phyloP scores from a whole-genome alignment of 225 moss, liverwort and hornwort genomes.

The Marchantia polymorpha region DNA sequence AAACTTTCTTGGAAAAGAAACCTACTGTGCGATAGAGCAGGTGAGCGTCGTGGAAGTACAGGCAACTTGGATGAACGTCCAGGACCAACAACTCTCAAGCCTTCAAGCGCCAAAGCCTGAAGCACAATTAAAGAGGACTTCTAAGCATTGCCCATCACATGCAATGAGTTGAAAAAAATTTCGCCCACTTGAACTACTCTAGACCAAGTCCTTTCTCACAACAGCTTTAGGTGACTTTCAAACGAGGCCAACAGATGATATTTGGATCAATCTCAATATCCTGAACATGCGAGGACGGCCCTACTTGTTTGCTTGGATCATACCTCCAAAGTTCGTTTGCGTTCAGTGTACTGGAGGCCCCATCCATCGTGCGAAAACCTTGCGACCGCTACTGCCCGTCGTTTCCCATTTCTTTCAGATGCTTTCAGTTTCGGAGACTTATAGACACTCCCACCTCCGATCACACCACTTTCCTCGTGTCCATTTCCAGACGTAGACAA shows the following conservation, averaged over 20 bases:
- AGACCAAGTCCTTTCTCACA: background rate
- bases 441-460: slow-evolving; percentile 49
- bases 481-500: slow-evolving; percentile 32
- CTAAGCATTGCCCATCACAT: too few species aligned
- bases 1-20: background rate
- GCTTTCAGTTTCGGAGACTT: slow-evolving; percentile 54
- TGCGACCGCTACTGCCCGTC: slow-evolving; percentile 62
- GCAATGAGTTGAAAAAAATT: too few species aligned
- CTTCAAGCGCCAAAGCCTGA: slow-evolving; percentile 72
- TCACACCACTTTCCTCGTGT: slow-evolving; percentile 51
- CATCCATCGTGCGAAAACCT: slow-evolving; percentile 73
- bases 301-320: background rate
- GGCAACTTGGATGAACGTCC: slow-evolving; percentile 40
- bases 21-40: slow-evolving; percentile 13
- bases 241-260: background rate
- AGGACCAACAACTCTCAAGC: slow-evolving; percentile 58
- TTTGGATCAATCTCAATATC: background rate
- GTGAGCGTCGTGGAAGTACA: slow-evolving; percentile 20
- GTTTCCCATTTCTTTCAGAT: slow-evolving; percentile 54
- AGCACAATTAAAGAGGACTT: background rate
- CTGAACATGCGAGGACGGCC: background rate
- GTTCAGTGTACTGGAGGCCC: slow-evolving; percentile 70
- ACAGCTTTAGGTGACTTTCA: background rate
- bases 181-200: too few species aligned
- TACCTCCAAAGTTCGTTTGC: slow-evolving; percentile 61